Base-by-base conservation (phyloP, 768 basidiomycete species). In the Strobilomyces dryophilus region DNA sequence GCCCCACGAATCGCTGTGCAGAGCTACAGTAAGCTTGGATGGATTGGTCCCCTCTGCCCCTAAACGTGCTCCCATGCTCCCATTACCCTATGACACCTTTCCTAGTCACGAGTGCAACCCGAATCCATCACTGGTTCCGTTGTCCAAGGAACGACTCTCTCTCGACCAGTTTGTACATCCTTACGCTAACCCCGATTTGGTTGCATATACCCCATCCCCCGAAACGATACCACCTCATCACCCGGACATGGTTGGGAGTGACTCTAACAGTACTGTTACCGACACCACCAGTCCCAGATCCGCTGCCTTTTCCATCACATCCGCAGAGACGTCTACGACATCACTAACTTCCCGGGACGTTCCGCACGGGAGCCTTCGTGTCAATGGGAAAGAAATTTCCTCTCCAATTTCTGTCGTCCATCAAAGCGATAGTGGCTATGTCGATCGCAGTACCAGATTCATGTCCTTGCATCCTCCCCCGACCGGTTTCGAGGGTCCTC, bases 111-210 rank as follows among this genome's bases (percentile, higher is more conserved):
- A 62, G 27, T 53, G 43, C 43, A 54, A 47, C 40, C 34, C 21
- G 20, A 58, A 54, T 46, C 52, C 63, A 32, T 66, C 60, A 10
- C 60, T 57, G 42, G 52, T 60, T 17, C 61, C 64, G 58, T 68
- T 65, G 52, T 62, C 65, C 39, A 73, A 72, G 54, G 76, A 76
- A 56, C 73, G 65, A 36, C 53, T 56, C 35, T 60, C 68, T 48
- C 65, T 52, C 8, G 59, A 65, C 18, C 69, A 72, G 17, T 76
- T 73, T 51, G 62, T 78, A 36, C 89, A 92, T 71, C 89, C 89
- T 26, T 92, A 89, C 65, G 89, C 89, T 48, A 89, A 91, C 60
- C 88, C 89, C 8, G 85, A 89, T 56, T 72, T 87, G 42, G 79
- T 79, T 35, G 66, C 72, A 45, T 65, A 74, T 50, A 60, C 73